Evolutionary conservation across 208 protist genomes (phyloP).

Genomic region (Histomonas meleagridis): DNA sequence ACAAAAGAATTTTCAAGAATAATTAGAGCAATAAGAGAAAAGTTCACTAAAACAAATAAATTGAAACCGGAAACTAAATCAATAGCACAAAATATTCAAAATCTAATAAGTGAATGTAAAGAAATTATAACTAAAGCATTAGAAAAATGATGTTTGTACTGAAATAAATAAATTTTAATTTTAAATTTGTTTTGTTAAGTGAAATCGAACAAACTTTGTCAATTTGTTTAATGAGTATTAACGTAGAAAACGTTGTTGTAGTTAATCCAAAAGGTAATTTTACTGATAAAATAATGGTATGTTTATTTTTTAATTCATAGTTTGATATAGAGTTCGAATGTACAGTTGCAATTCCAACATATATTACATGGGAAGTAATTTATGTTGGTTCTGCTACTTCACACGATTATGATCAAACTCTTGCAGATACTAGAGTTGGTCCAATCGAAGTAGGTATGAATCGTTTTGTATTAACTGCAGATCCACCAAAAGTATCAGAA

Average conservation of each 20-base stretch:
- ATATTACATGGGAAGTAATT: conserved; percentile 22
- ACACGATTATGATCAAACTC: conserved; percentile 24
- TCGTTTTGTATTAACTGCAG: background rate
- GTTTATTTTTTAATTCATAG: background rate
- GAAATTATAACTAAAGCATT: too few relatives aligned
- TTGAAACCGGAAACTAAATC: too few relatives aligned
- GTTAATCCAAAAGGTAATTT: background rate
- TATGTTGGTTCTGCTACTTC: conserved; percentile 12
- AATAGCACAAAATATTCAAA: too few relatives aligned
- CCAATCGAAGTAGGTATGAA: conserved; percentile 28
- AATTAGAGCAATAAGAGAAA: too few relatives aligned
- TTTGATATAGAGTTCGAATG: conserved; percentile 33
- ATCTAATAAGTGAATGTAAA: too few relatives aligned
- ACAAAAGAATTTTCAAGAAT: too few relatives aligned
- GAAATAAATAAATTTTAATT: too few relatives aligned
- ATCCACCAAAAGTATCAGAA: background rate
- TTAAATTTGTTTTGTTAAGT: too few relatives aligned
- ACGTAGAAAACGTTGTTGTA: background rate
- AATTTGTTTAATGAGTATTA: conserved; percentile 33
- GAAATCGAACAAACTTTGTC: too few relatives aligned
- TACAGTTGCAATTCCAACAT: background rate
- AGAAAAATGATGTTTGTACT: too few relatives aligned
- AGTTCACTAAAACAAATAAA: too few relatives aligned
- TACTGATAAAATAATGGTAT: background rate
- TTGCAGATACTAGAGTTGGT: background rate